These are phyloP conservation scores for Quercus mongolica DNA, from an alignment of 306 rosid genomes.

Conservation along the genomic window DNA sequence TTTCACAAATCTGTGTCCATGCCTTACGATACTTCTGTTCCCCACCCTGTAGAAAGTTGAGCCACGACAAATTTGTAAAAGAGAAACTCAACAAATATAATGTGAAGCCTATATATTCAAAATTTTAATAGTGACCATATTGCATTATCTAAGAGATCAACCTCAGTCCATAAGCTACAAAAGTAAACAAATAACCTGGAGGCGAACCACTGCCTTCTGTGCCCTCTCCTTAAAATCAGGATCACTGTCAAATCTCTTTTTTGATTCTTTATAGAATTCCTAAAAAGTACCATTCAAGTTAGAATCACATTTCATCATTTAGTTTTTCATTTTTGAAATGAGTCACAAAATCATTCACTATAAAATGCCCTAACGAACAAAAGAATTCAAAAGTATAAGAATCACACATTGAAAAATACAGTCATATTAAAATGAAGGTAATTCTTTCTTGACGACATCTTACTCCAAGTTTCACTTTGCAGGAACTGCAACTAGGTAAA, in stretches of 20 bases:
- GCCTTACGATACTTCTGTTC: slow-evolving; percentile 64
- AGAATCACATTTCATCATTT: slow-evolving; percentile 4
- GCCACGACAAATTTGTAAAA: background rate
- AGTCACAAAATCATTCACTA: background rate
- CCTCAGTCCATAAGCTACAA: background rate
- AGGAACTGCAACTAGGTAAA: slow-evolving; percentile 8
- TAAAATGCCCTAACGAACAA: background rate
- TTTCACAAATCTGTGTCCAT: slow-evolving; percentile 82
- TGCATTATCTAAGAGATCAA: slow-evolving; percentile 8
- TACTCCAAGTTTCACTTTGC: slow-evolving; percentile 8
- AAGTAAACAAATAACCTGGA: slow-evolving; percentile 56
- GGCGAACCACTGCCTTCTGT: slow-evolving; percentile 81
- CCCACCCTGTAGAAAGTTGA: slow-evolving; percentile 56
- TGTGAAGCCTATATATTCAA: background rate
- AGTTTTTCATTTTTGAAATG: slow-evolving; percentile 4
- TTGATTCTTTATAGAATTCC: slow-evolving; percentile 89
- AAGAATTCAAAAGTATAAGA: background rate
- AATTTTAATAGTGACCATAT: background rate
- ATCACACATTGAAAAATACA: background rate
- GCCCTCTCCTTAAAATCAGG: slow-evolving; percentile 82
- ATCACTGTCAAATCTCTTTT: slow-evolving; percentile 77
- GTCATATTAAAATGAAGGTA: slow-evolving; percentile 2
- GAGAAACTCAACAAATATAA: background rate
- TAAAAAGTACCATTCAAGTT: slow-evolving; percentile 21
- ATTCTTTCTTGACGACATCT: slow-evolving; percentile 4